Base-by-base conservation (phyloP, 768 basidiomycete genomes). In the Serendipita sp. region DNA sequence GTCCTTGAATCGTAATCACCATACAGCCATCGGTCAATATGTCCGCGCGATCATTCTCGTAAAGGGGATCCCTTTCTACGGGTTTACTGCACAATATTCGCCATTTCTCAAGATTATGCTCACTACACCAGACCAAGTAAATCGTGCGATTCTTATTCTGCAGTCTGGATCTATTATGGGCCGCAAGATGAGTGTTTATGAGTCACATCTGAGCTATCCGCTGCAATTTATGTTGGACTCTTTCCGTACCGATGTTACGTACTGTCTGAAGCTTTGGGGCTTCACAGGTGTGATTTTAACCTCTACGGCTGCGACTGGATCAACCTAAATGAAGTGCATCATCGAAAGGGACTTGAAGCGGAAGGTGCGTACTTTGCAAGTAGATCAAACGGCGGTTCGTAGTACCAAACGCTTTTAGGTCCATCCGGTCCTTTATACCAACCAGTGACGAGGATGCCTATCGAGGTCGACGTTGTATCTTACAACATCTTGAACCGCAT, bases 61-160 rank as follows among this genome's bases (percentile, higher is more conserved):
- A 67, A 98, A 98, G 75, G 96, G 92, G n/a, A 77, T 92, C 16
- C 86, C 88, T 71, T 96, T 98, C 74, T 98, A 98, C 74, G 94
- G 96, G 7, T 98, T 93, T 73, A 88, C 92, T 72, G 78, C 86
- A 10, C 82, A 84, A 32, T 88, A 92, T 70, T 79, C 81, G 3
- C 92, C 92, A 5, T 99, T 89, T 76, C 82, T 98, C 73, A 97
- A 97, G 73, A 80, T 99, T 58, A 76, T 83, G 68, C 73, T 92
- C 48, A 78, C 78, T 47, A 84, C 95, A 68, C 94, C 95, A 11
- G 72, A 78, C 1, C 73, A 84, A 68, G 76, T 87, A 68, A 83
- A 78, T 70, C 86, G 89, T 35, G 80, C 86, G 11, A 81, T 83
- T 48, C 83, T 89, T 24, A 83, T 96, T 65, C 74, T 96, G 67